Evolutionary conservation across 352 stramenopile species (phyloP).

Genomic region (Globisporangium uncinulatum): DNA sequence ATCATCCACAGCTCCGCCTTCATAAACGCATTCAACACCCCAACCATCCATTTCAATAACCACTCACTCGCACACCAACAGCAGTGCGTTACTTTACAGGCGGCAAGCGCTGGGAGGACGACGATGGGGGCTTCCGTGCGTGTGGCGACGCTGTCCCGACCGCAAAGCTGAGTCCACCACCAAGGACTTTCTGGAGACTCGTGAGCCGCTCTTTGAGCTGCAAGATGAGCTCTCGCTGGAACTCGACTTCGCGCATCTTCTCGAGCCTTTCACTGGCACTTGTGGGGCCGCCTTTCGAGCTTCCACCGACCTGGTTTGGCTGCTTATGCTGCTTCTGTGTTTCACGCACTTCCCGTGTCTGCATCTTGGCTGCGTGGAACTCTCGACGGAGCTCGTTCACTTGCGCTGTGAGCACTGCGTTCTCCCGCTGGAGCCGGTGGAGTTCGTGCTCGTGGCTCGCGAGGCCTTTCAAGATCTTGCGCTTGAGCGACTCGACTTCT

Average conservation of each 20-base stretch:
- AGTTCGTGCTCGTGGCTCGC: conserved; percentile 78
- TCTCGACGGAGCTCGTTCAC: conserved; percentile 81
- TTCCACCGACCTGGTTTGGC: not conserved
- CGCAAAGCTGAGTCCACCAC: conserved; percentile 49
- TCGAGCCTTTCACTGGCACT: conserved; percentile 23
- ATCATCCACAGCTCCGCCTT: not conserved
- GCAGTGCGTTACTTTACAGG: conserved; percentile 34
- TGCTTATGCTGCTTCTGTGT: conserved; percentile 22
- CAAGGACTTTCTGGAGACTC: conserved; percentile 57
- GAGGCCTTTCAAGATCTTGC: conserved; percentile 87
- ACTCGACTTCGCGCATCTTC: conserved; percentile 57
- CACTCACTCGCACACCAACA: not conserved
- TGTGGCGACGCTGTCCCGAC: conserved; percentile 22
- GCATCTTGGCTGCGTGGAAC: conserved; percentile 76
- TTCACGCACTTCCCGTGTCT: conserved; percentile 54
- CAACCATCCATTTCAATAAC: not conserved
- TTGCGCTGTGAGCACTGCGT: conserved; percentile 72
- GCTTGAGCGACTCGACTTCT: conserved; percentile 86
- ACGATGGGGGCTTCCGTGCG: conserved; percentile 14
- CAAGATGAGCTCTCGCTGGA: conserved; percentile 66
- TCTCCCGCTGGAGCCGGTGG: conserved; percentile 75
- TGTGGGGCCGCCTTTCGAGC: conserved; percentile 3
- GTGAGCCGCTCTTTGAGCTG: conserved; percentile 64
- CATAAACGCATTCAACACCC: not conserved
- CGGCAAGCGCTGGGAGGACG: conserved; percentile 45